phyloP scores from a whole-genome alignment of 306 rosid genomes.

The Fragaria iinumae region DNA sequence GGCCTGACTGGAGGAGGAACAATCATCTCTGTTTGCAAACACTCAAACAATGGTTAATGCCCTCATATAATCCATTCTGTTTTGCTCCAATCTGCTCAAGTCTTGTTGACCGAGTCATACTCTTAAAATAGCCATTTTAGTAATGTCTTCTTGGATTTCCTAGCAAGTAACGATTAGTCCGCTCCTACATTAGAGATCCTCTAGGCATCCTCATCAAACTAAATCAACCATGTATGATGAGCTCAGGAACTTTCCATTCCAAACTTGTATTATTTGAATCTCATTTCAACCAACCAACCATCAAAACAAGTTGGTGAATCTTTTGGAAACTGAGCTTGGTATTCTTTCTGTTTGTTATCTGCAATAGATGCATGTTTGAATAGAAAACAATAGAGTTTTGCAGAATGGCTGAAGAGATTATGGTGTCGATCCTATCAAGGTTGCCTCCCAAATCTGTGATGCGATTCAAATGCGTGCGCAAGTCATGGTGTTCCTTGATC shows the following conservation, averaged over 20 bases:
- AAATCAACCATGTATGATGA: neutral
- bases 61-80: too few relatives aligned
- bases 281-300: neutral
- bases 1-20: conserved; percentile 73
- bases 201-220: neutral
- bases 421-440: neutral
- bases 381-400: neutral
- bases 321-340: neutral
- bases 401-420: conserved; percentile 1
- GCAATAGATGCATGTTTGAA: neutral
- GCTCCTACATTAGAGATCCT: neutral
- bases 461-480: neutral
- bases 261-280: neutral
- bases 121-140: neutral
- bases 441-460: conserved; percentile 7
- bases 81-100: neutral
- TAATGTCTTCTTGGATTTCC: neutral
- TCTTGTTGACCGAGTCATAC: neutral
- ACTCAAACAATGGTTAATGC: too few relatives aligned
- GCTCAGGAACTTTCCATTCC: neutral
- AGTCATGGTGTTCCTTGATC: neutral
- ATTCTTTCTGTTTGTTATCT: neutral
- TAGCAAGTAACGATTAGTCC: neutral
- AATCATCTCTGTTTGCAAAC: conserved; percentile 54
- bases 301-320: neutral